Evolutionary conservation across 176 grass and related monocot genomes (phyloP).

Genomic region (Saccharum officinarum): DNA sequence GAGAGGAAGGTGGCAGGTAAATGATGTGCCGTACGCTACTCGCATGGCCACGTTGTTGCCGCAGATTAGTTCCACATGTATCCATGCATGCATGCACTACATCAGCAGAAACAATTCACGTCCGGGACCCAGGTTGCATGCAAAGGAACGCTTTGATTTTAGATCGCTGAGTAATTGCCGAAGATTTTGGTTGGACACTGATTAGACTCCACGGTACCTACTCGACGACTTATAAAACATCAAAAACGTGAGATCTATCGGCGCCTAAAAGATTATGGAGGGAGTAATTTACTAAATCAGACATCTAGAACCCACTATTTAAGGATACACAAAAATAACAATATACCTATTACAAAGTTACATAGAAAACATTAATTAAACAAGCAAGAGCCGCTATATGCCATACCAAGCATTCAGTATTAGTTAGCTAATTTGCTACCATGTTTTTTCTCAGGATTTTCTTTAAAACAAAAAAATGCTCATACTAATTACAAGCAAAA

Average conservation of each 20-base stretch:
- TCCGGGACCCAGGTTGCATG: not conserved
- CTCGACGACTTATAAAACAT: not conserved
- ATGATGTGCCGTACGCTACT: not conserved
- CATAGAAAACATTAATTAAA: not conserved
- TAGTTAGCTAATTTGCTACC: not conserved
- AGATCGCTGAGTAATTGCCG: not conserved
- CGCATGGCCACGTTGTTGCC: not conserved
- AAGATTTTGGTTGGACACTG: not conserved
- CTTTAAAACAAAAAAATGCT: not conserved
- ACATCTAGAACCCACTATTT: not conserved
- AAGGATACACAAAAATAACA: slow-evolving; percentile 4
- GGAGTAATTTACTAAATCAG: not conserved
- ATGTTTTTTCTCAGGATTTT: not conserved
- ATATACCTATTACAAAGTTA: not conserved
- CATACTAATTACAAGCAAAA: not conserved
- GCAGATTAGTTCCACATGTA: not conserved
- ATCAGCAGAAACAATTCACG: not conserved
- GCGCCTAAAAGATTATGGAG: no score
- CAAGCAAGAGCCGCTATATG: not conserved
- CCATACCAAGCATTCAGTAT: not conserved
- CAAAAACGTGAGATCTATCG: not conserved
- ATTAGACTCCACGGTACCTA: not conserved
- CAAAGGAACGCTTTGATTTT: not conserved
- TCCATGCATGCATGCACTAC: not conserved
- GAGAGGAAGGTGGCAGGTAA: not conserved